Evolutionary conservation across 2,329 filamentous ascomycete genomes (phyloP), one percentile per base, ranked within the genome.

Genomic region (Aspergillus sp.): DNA sequence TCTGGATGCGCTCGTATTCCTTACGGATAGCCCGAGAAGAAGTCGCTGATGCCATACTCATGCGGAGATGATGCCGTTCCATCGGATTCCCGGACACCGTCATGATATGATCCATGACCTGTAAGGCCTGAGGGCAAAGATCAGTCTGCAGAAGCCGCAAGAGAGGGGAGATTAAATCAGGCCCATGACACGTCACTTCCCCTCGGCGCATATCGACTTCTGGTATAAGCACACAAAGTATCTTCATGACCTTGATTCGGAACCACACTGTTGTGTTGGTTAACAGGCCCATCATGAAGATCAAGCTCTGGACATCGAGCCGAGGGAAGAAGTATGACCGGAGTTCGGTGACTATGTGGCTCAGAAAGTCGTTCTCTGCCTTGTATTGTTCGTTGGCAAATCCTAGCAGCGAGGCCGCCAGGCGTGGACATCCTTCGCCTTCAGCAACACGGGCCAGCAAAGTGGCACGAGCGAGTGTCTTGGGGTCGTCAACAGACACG

Each of bases 31-130:
- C 85, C 62, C 89, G 88, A 0, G 91, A 94, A 2, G 91, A 91
- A 1, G 89, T 87, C 9, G 73, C 67, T 11, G 89, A 88, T 4
- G 91, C 92, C 91, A 99, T 97, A 71, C 93, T 97, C 95, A 99
- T 99, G 36, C 94, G 86, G 53, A 99, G 77, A 66, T 97, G 91
- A 63, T 97, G 91, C 63, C 89, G 91, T 71, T 97, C 94, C 81
- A 96, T 91, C 1, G 93, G 88, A 29, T 89, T 91, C 4, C 90
- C 89, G 0, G 91, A 91, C 78, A 97, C 93, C 23, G 89, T 90
- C 83, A 97, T 96, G 62, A 97, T 94, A 58, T 93, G 89, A 70
- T 99, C 94, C 53, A 99, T 78, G 1, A 99, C 93, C 59, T 91
- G 86, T 9, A 99, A 77, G 10, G 94, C 94, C 65, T 96, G 88